phyloP scores from a whole-genome alignment of 495 filamentous ascomycete genomes.

The Niebla homalea region DNA sequence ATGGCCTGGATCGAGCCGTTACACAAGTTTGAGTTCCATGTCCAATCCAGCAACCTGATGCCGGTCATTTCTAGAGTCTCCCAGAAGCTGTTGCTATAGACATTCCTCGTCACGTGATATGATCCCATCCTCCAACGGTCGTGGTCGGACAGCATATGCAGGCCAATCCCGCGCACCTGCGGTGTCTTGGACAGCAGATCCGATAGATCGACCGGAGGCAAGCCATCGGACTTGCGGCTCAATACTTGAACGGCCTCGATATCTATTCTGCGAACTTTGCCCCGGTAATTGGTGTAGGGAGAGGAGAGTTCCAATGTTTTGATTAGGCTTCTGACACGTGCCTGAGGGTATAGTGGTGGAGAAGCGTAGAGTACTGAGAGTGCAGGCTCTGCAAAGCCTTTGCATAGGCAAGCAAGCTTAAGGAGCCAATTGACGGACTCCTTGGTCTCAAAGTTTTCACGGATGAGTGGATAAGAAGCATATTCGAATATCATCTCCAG shows the following conservation, averaged over 20 bases:
- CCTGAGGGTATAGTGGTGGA: slow-evolving; percentile 45
- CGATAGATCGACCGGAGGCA: slow-evolving; percentile 35
- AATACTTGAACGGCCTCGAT: slow-evolving; percentile 44
- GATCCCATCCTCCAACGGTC: background rate
- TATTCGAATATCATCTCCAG: slow-evolving; percentile 54
- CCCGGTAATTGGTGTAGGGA: slow-evolving; percentile 41
- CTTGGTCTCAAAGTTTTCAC: slow-evolving; percentile 26
- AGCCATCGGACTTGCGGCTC: slow-evolving; percentile 29
- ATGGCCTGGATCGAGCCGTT: slow-evolving; percentile 22
- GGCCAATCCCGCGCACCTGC: slow-evolving; percentile 24
- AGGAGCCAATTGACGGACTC: slow-evolving; percentile 47
- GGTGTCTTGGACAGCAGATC: slow-evolving; percentile 30
- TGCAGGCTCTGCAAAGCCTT: slow-evolving; percentile 57
- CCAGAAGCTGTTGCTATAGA: background rate
- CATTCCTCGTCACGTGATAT: no score
- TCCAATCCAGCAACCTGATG: slow-evolving; percentile 50
- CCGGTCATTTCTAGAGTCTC: slow-evolving; percentile 33
- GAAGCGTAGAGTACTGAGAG: slow-evolving; percentile 58
- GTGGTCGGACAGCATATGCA: slow-evolving; percentile 8
- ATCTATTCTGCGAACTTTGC: slow-evolving; percentile 56
- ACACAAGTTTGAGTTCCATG: slow-evolving; percentile 57
- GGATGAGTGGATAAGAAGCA: slow-evolving; percentile 48
- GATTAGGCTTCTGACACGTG: slow-evolving; percentile 36
- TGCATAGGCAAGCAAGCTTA: slow-evolving; percentile 45
- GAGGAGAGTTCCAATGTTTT: slow-evolving; percentile 31